These are phyloP conservation scores for Vitis rotundifolia DNA, from an alignment of 164 flowering plant species.

Conservation along the genomic window DNA sequence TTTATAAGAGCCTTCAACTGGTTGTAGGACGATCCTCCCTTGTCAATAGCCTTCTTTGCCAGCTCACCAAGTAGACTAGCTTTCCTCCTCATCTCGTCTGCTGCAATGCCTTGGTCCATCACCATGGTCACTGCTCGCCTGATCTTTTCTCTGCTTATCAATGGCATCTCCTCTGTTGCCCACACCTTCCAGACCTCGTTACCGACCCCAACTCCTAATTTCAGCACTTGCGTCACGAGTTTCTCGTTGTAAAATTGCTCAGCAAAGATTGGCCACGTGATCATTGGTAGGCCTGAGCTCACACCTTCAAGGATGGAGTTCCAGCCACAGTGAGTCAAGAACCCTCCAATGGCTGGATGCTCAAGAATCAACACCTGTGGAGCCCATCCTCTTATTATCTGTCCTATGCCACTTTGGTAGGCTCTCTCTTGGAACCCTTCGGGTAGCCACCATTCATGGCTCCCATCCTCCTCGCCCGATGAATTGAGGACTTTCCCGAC, in stretches of 20 bases:
- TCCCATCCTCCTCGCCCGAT: neutral
- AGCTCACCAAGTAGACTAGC: neutral
- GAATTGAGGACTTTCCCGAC: slow-evolving; percentile 4
- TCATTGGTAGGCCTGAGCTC: slow-evolving; percentile 7
- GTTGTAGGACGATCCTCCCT: slow-evolving; percentile 14
- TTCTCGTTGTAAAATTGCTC: slow-evolving; percentile 26
- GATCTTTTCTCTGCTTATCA: slow-evolving; percentile 7
- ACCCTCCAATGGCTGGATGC: slow-evolving; percentile 17
- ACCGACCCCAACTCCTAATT: slow-evolving; percentile 10
- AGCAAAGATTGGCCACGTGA: slow-evolving; percentile 19
- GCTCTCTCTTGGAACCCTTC: slow-evolving; percentile 12
- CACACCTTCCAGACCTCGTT: slow-evolving; percentile 11
- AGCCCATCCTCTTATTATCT: slow-evolving; percentile 19
- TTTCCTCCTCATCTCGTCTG: slow-evolving; percentile 12
- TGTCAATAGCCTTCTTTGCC: slow-evolving; percentile 15
- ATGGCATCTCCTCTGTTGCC: slow-evolving; percentile 5
- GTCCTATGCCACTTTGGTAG: slow-evolving; percentile 4
- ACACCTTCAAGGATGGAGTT: slow-evolving; percentile 20
- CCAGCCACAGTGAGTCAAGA: slow-evolving; percentile 20
- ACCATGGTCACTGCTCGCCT: slow-evolving; percentile 1
- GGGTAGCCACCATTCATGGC: slow-evolving; percentile 8
- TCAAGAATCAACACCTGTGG: slow-evolving; percentile 21
- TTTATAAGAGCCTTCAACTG: slow-evolving; percentile 11
- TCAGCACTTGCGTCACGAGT: slow-evolving; percentile 14
- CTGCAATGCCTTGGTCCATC: slow-evolving; percentile 9